Evolutionary conservation across 805 yeast species (phyloP).

Genomic region (Starmerella kuoi): DNA sequence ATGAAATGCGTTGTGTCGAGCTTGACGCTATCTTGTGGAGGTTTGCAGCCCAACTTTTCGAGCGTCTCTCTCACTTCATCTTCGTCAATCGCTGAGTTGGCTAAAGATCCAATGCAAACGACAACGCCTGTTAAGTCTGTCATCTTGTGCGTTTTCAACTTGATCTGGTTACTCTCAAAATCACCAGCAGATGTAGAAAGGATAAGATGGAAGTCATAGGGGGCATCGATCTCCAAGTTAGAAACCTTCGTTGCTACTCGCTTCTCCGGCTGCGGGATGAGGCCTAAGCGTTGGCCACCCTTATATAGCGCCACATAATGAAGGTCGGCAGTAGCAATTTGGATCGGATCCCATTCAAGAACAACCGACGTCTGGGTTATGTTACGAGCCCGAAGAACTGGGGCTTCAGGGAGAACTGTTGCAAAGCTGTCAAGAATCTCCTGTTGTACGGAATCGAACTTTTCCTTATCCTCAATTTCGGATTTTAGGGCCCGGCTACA

Average conservation of each 20-base stretch:
- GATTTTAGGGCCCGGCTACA: conserved; percentile 66
- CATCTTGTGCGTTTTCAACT: conserved; percentile 84
- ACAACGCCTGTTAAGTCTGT: conserved; percentile 89
- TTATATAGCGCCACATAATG: conserved; percentile 67
- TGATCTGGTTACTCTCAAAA: conserved; percentile 52
- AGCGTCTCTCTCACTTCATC: conserved; percentile 53
- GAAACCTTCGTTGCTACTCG: conserved; percentile 77
- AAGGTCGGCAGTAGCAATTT: conserved; percentile 69
- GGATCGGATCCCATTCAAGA: conserved; percentile 81
- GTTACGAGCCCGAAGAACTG: conserved; percentile 57
- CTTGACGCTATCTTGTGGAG: conserved; percentile 56
- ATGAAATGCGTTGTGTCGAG: conserved; percentile 92
- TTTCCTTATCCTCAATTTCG: conserved; percentile 46
- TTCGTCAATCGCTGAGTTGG: conserved; percentile 39
- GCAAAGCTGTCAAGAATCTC: conserved; percentile 66
- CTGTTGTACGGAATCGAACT: conserved; percentile 57
- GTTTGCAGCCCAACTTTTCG: conserved; percentile 67
- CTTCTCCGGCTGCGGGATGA: conserved; percentile 69
- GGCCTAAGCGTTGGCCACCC: conserved; percentile 54
- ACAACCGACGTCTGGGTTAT: conserved; percentile 92
- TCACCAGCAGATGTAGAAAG: conserved; percentile 86
- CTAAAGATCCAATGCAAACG: conserved; percentile 72
- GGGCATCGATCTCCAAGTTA: conserved; percentile 78
- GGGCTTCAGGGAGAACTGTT: conserved; percentile 53
- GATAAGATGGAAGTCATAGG: conserved; percentile 65